Conservation (phyloP, 2,329 filamentous ascomycete species). For the Didymella pomorum region DNA sequence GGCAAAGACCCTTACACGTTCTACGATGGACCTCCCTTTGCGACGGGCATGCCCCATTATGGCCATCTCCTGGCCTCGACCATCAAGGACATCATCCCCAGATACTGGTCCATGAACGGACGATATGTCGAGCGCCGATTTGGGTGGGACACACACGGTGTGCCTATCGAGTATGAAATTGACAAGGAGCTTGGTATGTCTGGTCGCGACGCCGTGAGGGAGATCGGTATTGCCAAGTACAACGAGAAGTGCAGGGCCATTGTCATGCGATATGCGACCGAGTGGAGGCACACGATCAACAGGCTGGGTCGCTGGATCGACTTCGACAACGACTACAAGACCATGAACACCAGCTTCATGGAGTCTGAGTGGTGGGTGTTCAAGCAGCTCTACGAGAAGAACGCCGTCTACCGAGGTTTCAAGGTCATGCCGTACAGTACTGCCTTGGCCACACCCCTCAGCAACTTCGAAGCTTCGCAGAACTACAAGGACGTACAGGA, state of each 20-base stretch:
- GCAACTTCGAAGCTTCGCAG: slow-evolving; percentile 92
- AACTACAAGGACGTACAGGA: slow-evolving; percentile 95
- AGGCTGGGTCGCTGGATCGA: slow-evolving; percentile 94
- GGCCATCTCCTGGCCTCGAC: slow-evolving; percentile 87
- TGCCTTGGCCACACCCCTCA: slow-evolving; percentile 84
- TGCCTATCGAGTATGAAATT: slow-evolving; percentile 96
- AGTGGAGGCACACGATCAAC: slow-evolving; percentile 90
- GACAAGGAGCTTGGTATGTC: slow-evolving; percentile 94
- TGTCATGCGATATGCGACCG: slow-evolving; percentile 86
- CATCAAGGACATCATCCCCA: slow-evolving; percentile 95
- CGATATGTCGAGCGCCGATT: slow-evolving; percentile 91
- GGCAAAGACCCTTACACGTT: slow-evolving; percentile 89
- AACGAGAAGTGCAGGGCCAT: slow-evolving; percentile 91
- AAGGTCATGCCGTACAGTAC: slow-evolving; percentile 96
- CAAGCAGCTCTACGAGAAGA: slow-evolving; percentile 90
- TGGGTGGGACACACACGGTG: slow-evolving; percentile 93
- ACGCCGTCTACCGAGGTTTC: slow-evolving; percentile 86
- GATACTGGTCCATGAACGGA: slow-evolving; percentile 98
- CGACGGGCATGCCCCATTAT: slow-evolving; percentile 69
- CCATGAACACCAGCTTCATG: slow-evolving; percentile 96
- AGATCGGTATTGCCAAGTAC: slow-evolving; percentile 87
- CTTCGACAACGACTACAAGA: slow-evolving; percentile 98
- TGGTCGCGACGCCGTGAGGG: slow-evolving; percentile 83
- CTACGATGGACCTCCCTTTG: slow-evolving; percentile 74
- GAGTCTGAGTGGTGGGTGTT: slow-evolving; percentile 97